Base-by-base conservation (phyloP, 345 rosid genomes). In the Citropsis articulata region DNA sequence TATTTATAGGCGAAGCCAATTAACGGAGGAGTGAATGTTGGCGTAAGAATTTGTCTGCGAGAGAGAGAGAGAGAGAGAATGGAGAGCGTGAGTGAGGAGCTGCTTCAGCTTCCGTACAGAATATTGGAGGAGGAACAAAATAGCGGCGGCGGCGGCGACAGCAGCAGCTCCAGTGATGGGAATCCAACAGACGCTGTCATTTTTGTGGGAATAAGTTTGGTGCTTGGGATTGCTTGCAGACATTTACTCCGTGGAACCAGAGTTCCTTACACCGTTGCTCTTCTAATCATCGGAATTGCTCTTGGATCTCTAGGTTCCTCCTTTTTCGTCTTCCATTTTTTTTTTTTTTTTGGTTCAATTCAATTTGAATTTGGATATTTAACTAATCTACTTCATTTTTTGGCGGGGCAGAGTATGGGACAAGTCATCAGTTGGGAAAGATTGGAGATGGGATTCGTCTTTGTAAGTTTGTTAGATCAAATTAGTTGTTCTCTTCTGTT, bases 181-280 rank as follows among this genome's bases (percentile, higher is more conserved):
- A 77, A 84, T 76, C 90, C 98, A 36, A 87, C 91, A 0, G 93
- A 92, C 67, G 91, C 98, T 35, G 97, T 96, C 78, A n/a, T 90
- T 71, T 96, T 96, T 81, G 89, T 92, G 56, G 98, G 93, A 18
- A 56, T 94, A 57, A 87, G 87, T 83, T 81, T 96, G 84, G 87
- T 89, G 48, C 89, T 94, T 50, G 99, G 98, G 67, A 91, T 92
- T 53, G 98, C 94, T 14, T 88, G 79, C 19, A 80, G 98, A 75
- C 98, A 94, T 61, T 50, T 90, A 72, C 81, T 96, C 59, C 91
- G 98, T 0, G 98, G 99, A 3, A 96, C 98, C 66, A 83, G 98
- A 64, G 97, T 96, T 48, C 99, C 98, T 9, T 96, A 94, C 83
- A 96, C 98, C 31, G 94, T 94, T 76, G 97, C 97, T 76, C 86